Evolutionary conservation across 1,284 basidiomycete species (phyloP), one percentile per base, ranked within the genome.

Genomic region (Cerioporus squamosus): DNA sequence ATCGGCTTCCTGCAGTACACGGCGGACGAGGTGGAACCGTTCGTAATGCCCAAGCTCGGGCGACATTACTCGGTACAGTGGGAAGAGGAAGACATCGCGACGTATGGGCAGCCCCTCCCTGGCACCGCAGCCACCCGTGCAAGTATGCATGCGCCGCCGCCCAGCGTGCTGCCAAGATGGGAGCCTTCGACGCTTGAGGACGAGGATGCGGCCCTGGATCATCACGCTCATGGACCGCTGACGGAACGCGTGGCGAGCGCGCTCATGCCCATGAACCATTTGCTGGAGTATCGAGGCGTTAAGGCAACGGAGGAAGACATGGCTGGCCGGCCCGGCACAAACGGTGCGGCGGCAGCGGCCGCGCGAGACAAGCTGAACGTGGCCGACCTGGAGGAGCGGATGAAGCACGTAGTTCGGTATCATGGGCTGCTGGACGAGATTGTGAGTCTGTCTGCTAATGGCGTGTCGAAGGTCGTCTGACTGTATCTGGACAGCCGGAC

Each of bases 1-100:
- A 77, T 97, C 31, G 95, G 95, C 5, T 94, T 94, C 74, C 80
- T 97, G 59, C 90, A 92, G 62, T 91, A 91, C 69, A 88, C 88
- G n/a, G 88, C 83, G 18, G 95, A 97, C 68, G 94, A 97, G 59
- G 80, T 91, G 6, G 91, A 94, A 59, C 89, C 93, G 0, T 97
- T 88, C 68, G 77, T 93, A 43, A 86, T 97, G 75, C 95, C 96
- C 7, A 85, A 90, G 57, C 81, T 97, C 1, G 97, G 96, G 7
- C 81, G 88, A 63, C 95, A 96, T 75, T 98, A 97, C 70, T 80
- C 86, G 24, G 91, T 96, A 53, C 79, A 90, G 2, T 98, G 96
- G 95, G 94, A 95, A 62, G 94, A 97, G 63, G 90, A 95, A 70
- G 96, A 98, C 72, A 80, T 80, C 6, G 80, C 81, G 7, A 61